Conservation (phyloP, 2,329 filamentous ascomycete species). For the Colletotrichum destructivum region DNA sequence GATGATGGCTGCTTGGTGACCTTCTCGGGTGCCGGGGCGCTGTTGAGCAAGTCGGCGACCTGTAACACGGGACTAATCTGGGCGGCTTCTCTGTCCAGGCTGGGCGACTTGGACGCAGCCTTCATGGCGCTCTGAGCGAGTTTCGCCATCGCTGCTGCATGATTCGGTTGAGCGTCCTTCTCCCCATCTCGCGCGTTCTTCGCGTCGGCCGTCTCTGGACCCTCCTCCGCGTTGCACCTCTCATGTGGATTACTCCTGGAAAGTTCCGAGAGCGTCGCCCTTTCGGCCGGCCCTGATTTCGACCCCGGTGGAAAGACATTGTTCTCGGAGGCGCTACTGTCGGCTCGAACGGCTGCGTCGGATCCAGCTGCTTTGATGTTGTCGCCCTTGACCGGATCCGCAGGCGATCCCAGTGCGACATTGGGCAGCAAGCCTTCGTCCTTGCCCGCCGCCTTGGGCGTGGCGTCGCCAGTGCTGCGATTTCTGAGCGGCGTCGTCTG, state of each 20-base stretch:
- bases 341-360: background rate
- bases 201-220: too few species aligned
- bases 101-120: slow-evolving; percentile 17
- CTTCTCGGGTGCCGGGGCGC: slow-evolving; percentile 3
- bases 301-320: background rate
- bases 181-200: background rate
- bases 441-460: background rate
- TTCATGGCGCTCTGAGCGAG: slow-evolving; percentile 13
- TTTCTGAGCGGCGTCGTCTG: slow-evolving; percentile 15
- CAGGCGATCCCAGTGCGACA: slow-evolving; percentile 22
- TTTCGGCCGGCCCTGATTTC: background rate
- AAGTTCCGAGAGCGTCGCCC: background rate
- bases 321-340: background rate
- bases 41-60: slow-evolving; percentile 29
- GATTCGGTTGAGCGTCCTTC: background rate
- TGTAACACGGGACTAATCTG: slow-evolving; percentile 26
- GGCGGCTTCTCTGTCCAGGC: slow-evolving; percentile 13
- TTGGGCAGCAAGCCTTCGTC: background rate
- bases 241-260: background rate
- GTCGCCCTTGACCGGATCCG: background rate
- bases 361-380: background rate
- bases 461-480: background rate
- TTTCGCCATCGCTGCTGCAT: slow-evolving; percentile 3
- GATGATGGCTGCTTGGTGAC: background rate
- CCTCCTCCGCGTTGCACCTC: background rate